Evolutionary conservation across 441 rosid species (phyloP).

Genomic region (Gossypium schwendimanii): DNA sequence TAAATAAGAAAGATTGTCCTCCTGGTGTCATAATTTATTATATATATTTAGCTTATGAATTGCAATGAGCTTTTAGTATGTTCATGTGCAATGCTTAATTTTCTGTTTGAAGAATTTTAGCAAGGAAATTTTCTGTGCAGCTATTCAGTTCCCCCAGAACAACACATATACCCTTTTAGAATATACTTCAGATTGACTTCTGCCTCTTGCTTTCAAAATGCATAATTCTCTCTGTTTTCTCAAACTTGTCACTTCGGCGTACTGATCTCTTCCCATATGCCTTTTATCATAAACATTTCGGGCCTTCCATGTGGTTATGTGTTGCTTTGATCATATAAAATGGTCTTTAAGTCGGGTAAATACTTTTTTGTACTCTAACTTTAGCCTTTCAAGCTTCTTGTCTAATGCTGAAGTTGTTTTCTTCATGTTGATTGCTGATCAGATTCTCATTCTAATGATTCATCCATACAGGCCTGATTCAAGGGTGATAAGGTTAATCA

Average conservation of each 20-base stretch:
- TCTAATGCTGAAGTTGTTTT: conserved; percentile 1
- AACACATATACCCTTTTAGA: not conserved
- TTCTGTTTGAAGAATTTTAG: not conserved
- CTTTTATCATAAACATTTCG: not conserved
- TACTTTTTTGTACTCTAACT: not conserved
- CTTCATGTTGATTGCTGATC: not conserved
- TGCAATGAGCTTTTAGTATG: not conserved
- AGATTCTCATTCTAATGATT: not conserved
- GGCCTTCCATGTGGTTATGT: not conserved
- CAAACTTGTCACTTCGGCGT: not conserved
- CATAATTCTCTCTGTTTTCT: not conserved
- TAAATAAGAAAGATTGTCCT: not conserved
- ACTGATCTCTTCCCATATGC: not conserved
- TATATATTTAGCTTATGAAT: not conserved
- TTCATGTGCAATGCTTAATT: not conserved
- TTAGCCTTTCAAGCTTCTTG: not conserved
- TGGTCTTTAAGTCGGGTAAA: not conserved
- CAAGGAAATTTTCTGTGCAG: not conserved
- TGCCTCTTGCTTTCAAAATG: not conserved
- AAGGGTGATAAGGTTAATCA: conserved; percentile 68
- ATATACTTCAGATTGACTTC: not conserved
- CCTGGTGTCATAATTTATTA: not conserved
- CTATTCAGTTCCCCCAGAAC: not conserved
- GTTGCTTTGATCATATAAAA: not conserved
- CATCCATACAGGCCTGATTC: conserved; percentile 56